Evolutionary conservation across 2,329 filamentous ascomycete species (phyloP).

Genomic region (Periconia sp.): DNA sequence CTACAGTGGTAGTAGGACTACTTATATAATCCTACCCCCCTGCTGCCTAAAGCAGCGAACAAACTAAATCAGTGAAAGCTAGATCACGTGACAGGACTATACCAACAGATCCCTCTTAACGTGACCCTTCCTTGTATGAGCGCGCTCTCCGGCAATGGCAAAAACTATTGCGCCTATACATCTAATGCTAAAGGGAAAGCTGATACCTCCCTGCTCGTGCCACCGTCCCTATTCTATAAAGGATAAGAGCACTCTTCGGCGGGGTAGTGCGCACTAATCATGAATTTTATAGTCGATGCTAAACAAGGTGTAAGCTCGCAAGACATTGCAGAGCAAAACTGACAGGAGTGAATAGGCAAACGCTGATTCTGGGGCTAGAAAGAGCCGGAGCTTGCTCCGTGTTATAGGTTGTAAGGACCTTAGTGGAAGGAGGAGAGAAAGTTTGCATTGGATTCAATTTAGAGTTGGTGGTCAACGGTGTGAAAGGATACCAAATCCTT

Average conservation of each 20-base stretch:
- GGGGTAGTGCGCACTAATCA: conserved; percentile 21
- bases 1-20: too few species aligned
- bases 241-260: conserved; percentile 13
- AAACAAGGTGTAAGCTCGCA: not conserved
- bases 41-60: too few species aligned
- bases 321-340: not conserved
- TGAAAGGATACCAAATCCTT: not conserved
- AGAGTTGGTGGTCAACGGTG: conserved; percentile 9
- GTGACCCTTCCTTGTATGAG: too few species aligned
- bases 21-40: too few species aligned
- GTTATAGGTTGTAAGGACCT: conserved; percentile 20
- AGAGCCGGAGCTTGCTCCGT: conserved; percentile 4
- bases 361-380: conserved; percentile 14
- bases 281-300: conserved; percentile 13
- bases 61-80: too few species aligned
- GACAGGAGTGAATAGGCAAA: not conserved
- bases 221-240: conserved; percentile 16
- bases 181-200: conserved; percentile 14
- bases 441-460: conserved; percentile 20
- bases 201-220: conserved; percentile 17
- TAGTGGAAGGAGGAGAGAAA: conserved; percentile 7
- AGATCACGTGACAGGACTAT: conserved; percentile 8
- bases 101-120: too few species aligned
- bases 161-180: conserved; percentile 25
- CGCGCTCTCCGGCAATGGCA: conserved; percentile 9